Base-by-base conservation (phyloP, 2,329 filamentous ascomycete genomes). In the Macrophomina tecta region DNA sequence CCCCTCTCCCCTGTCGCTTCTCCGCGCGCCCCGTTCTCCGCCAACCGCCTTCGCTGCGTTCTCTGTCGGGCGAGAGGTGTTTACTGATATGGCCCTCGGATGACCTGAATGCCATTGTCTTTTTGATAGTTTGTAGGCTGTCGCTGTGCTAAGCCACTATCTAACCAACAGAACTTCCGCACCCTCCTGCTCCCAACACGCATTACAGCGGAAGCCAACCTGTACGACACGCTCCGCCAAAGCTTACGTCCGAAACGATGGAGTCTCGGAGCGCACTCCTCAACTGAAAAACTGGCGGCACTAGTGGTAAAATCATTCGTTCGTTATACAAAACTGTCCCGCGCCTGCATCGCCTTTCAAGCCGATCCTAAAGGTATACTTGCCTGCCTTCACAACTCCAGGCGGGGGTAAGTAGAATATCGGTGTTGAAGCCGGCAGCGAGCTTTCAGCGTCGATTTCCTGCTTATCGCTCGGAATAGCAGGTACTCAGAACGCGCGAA, bases 171-270 rank as follows among this genome's bases (percentile, higher is more conserved):
- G 3, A 23, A 3, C 23, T 23, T 23, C 23, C 23, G 23, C 23
- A 23, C 23, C 23, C 23, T 23, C 23, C 23, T 23, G 23, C 23
- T 23, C 23, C 23, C 23, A 2, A 23, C 23, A 23, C 23, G 23
- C 23, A 23, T 23, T 23, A 23, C 23, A 23, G 23, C 23, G 23
- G 23, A 3, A 23, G 23, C 23, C 23, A 23, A 23, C 23, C 23
- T 23, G 23, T 23, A 23, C 23, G 23, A 23, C 23, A 23, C 23
- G 23, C 45, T 49, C n/a, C 11, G n/a, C 28, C n/a, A 28, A 23
- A 38, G 58, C 58, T 62, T 62, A 62, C 58, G 58, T 23, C 45
- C 58, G 58, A 62, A 51, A 62, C 14, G 14, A 46, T 9, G n/a
- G 32, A 38, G 52, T 6, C n/a, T 23, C 52, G 46, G 42, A 23